Percentiles rank a stretch among this genome's conserved stretches.
phyloP scores from a whole-genome alignment of 2,329 filamentous ascomycete genomes.

The Fusarium albidum region DNA sequence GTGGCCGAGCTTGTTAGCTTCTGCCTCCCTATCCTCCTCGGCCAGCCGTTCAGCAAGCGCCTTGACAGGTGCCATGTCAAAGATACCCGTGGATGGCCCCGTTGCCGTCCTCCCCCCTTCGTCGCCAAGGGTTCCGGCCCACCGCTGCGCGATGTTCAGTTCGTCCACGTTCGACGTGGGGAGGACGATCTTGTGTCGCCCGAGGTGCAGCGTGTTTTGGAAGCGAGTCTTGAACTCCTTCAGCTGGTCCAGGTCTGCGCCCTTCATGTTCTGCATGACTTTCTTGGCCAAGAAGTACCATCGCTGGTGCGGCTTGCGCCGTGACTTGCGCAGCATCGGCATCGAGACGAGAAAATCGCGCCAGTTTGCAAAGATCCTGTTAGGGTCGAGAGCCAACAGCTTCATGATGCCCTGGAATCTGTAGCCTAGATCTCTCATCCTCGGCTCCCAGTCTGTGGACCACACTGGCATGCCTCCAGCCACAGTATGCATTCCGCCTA shows the following conservation, averaged over 20 bases:
- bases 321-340: slow-evolving; percentile 36
- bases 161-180: slow-evolving; percentile 16
- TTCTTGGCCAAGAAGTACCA: slow-evolving; percentile 34
- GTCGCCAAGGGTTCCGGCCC: slow-evolving; percentile 31
- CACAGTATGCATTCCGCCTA: not conserved
- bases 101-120: slow-evolving; percentile 4
- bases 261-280: slow-evolving; percentile 31
- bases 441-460: slow-evolving; percentile 24
- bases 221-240: slow-evolving; percentile 24
- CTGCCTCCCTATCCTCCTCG: slow-evolving; percentile 1
- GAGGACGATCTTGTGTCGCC: slow-evolving; percentile 27
- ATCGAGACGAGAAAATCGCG: slow-evolving; percentile 33
- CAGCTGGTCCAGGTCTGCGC: slow-evolving; percentile 12
- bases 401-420: slow-evolving; percentile 19
- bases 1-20: slow-evolving; percentile 6
- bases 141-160: slow-evolving; percentile 28
- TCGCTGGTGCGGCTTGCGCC: slow-evolving; percentile 25
- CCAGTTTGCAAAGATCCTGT: slow-evolving; percentile 24
- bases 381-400: slow-evolving; percentile 17
- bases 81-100: slow-evolving; percentile 27
- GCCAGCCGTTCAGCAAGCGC: slow-evolving; percentile 3
- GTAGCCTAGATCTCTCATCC: slow-evolving; percentile 10
- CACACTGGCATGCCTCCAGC: slow-evolving; percentile 3
- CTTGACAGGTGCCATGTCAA: slow-evolving; percentile 13
- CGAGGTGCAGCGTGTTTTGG: slow-evolving; percentile 15